Evolutionary conservation across 2,329 filamentous ascomycete species (phyloP).

Genomic region (Venturia aucupariae): DNA sequence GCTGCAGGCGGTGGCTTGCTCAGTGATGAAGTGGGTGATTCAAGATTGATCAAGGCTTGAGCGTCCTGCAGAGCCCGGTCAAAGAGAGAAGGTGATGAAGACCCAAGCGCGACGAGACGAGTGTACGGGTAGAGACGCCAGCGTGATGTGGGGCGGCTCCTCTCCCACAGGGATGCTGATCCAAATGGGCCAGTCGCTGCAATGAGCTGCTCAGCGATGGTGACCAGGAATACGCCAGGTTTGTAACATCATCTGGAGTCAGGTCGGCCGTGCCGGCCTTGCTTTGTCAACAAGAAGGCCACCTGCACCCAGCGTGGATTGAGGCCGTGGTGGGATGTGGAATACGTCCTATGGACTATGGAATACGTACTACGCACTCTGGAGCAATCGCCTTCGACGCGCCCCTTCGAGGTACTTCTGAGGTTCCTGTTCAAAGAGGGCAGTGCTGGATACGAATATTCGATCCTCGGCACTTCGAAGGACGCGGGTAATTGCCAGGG

Average conservation of each 20-base stretch:
- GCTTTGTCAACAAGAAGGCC: neutral
- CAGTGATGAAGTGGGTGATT: neutral
- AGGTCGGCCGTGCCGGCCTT: neutral
- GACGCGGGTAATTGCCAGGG: neutral
- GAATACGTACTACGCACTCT: too few species aligned
- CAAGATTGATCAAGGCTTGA: slow-evolving; percentile 6
- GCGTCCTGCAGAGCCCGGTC: slow-evolving; percentile 3
- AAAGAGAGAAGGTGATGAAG: neutral
- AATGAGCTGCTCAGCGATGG: neutral
- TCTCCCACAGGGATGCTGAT: neutral
- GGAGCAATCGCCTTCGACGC: too few species aligned
- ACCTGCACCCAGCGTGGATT: neutral
- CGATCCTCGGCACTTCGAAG: neutral
- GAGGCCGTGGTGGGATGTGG: neutral
- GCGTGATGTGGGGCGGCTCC: slow-evolving; percentile 5
- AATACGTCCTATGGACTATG: too few species aligned
- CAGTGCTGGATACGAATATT: neutral
- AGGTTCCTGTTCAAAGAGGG: neutral
- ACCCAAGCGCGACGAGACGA: slow-evolving; percentile 2
- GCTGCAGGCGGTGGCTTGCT: slow-evolving; percentile 2
- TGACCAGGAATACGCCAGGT: neutral
- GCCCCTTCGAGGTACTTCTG: neutral
- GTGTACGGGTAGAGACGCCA: neutral
- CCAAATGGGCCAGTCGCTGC: neutral
- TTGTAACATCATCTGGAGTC: neutral